These are phyloP conservation scores for Lodderomyces elongisporus DNA, from an alignment of 1,139 yeast species.

Conservation along the genomic window DNA sequence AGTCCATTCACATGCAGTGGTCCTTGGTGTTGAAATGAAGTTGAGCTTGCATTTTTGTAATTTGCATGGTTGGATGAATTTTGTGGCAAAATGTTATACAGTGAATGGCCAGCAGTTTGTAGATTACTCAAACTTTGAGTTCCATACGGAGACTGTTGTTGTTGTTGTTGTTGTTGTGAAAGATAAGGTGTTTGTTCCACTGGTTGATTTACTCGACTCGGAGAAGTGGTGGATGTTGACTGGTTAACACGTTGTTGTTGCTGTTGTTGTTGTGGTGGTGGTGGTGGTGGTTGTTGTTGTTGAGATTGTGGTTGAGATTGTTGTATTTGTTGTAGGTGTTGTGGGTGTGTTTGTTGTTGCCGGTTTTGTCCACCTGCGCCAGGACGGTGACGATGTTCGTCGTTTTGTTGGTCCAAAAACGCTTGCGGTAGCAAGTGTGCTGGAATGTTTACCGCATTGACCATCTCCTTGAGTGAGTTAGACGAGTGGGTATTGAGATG, in stretches of 20 bases:
- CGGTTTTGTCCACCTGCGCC: constrained; percentile 3
- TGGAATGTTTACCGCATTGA: constrained; percentile 19
- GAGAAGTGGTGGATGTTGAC: constrained; percentile 5
- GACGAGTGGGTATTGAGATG: too few relatives aligned
- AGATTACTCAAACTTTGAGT: too few relatives aligned
- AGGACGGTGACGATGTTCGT: constrained; percentile 6
- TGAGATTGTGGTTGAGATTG: constrained; percentile 3
- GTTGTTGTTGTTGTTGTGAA: constrained; percentile 3
- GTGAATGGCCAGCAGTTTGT: too few relatives aligned
- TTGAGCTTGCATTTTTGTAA: too few relatives aligned
- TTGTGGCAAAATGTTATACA: too few relatives aligned
- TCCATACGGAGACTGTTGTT: constrained; percentile 4
- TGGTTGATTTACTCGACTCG: constrained; percentile 9
- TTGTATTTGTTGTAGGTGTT: constrained; percentile 9
- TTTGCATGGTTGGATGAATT: too few relatives aligned
- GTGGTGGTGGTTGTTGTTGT: too few relatives aligned
- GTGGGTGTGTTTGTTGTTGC: constrained; percentile 8
- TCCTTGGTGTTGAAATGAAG: too few relatives aligned
- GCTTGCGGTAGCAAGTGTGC: constrained; percentile 35
- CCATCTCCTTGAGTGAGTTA: constrained; percentile 1
- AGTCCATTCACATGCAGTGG: too few relatives aligned
- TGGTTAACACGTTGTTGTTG: too few relatives aligned
- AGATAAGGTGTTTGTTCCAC: constrained; percentile 5
- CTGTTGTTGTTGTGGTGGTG: too few relatives aligned
- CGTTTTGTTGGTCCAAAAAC: constrained; percentile 15